Conservation (phyloP, 192 early-diverging fungal genomes). For the Coemansia sp. region DNA sequence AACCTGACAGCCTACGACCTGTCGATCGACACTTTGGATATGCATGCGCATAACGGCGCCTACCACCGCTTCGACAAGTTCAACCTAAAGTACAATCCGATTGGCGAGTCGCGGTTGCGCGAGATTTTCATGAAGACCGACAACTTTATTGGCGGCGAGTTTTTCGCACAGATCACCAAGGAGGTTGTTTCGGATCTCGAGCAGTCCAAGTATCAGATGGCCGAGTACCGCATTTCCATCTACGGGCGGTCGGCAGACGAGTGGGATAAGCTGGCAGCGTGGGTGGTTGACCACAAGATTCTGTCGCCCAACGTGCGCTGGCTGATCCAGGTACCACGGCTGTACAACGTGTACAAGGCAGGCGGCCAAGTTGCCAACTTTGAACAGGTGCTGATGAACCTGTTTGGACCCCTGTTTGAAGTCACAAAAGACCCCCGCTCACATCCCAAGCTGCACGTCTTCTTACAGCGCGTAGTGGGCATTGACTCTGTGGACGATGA, state of each 20-base stretch:
- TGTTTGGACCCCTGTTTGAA: slow-evolving; percentile 89
- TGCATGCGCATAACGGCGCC: slow-evolving; percentile 95
- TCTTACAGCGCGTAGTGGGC: slow-evolving; percentile 90
- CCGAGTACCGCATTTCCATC: slow-evolving; percentile 91
- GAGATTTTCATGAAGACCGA: slow-evolving; percentile 97
- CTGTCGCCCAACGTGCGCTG: slow-evolving; percentile 92
- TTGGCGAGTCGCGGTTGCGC: slow-evolving; percentile 89
- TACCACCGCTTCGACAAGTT: slow-evolving; percentile 98
- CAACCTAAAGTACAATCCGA: slow-evolving; percentile 94
- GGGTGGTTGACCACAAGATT: slow-evolving; percentile 89
- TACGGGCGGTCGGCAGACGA: slow-evolving; percentile 81
- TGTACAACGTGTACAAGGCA: slow-evolving; percentile 84
- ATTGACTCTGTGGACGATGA: slow-evolving; percentile 96
- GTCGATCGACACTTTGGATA: slow-evolving; percentile 91
- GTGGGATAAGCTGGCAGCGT: slow-evolving; percentile 93
- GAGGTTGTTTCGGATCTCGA: slow-evolving; percentile 90
- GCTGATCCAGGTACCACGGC: slow-evolving; percentile 88
- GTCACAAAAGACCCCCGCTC: slow-evolving; percentile 79
- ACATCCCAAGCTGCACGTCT: slow-evolving; percentile 89
- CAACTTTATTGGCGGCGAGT: slow-evolving; percentile 81
- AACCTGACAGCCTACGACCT: slow-evolving; percentile 91
- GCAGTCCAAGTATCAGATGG: slow-evolving; percentile 91
- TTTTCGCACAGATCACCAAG: slow-evolving; percentile 89
- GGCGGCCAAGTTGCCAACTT: slow-evolving; percentile 63
- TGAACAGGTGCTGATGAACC: slow-evolving; percentile 74